Evolutionary conservation across 2,329 filamentous ascomycete species (phyloP).

Genomic region (Pseudogymnoascus sp.): DNA sequence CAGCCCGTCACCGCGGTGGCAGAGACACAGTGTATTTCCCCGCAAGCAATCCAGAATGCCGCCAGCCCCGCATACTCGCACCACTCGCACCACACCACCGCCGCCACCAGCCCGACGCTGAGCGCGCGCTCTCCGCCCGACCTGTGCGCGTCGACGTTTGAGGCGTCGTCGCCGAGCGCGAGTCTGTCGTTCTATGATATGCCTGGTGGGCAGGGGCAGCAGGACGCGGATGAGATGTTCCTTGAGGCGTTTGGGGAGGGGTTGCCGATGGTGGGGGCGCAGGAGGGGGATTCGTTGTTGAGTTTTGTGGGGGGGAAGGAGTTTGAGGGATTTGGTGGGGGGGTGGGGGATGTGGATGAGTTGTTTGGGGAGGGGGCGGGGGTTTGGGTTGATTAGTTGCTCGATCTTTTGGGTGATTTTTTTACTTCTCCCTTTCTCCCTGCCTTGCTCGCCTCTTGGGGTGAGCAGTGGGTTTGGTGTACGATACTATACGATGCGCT

Average conservation of each 20-base stretch:
- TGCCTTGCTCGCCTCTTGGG: not conserved
- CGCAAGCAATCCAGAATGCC: slow-evolving; percentile 23
- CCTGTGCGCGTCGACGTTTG: slow-evolving; percentile 43
- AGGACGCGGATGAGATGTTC: slow-evolving; percentile 30
- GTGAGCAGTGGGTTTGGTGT: not conserved
- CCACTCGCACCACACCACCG: slow-evolving; percentile 14
- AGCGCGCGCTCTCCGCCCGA: slow-evolving; percentile 50
- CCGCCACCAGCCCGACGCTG: slow-evolving; percentile 32
- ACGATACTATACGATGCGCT: not conserved
- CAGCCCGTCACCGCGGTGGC: not conserved
- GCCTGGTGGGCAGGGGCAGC: not conserved
- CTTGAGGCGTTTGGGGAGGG: slow-evolving; percentile 25
- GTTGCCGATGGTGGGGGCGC: not conserved
- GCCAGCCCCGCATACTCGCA: slow-evolving; percentile 21
- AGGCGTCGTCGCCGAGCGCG: slow-evolving; percentile 43
- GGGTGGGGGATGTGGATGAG: not conserved
- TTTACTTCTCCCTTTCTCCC: not conserved
- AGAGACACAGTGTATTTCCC: slow-evolving; percentile 23
- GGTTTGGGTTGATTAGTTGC: not conserved
- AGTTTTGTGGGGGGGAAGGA: not conserved
- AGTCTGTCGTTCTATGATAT: slow-evolving; percentile 26
- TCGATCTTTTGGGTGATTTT: not conserved
- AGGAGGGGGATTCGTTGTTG: not conserved
- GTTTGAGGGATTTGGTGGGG: not conserved
- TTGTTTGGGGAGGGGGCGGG: not conserved